Evolutionary conservation across 2,329 filamentous ascomycete genomes (phyloP).

Genomic region (Ophidiomyces ophidiicola): DNA sequence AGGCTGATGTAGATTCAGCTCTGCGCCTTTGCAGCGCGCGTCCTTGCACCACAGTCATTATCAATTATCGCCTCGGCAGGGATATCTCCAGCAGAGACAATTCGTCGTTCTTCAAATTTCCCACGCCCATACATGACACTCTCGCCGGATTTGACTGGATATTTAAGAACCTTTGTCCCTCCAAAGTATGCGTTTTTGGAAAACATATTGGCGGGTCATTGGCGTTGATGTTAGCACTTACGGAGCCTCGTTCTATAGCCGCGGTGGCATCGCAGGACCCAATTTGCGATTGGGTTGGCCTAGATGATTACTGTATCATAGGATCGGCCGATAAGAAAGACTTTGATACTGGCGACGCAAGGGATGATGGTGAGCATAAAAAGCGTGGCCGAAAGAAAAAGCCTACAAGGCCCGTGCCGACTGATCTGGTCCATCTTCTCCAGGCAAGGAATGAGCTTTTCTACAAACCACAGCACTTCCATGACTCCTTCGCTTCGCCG

Average conservation of each 20-base stretch:
- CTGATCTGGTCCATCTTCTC: conserved; percentile 27
- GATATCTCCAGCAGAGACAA: not conserved
- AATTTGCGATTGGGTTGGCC: conserved; percentile 29
- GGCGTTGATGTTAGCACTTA: conserved; percentile 34
- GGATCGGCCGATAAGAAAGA: conserved; percentile 4
- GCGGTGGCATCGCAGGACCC: conserved; percentile 27
- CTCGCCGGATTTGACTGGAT: conserved; percentile 32
- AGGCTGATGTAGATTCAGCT: not conserved
- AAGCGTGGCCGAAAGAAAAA: conserved; percentile 15
- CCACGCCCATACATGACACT: conserved; percentile 31
- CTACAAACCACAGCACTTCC: conserved; percentile 28
- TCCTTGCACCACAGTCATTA: conserved; percentile 21
- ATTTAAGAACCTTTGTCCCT: conserved; percentile 22
- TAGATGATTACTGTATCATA: conserved; percentile 31
- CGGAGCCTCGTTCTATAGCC: conserved; percentile 25
- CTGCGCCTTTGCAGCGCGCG: not conserved
- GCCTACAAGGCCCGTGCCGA: conserved; percentile 15
- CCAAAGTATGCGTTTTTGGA: conserved; percentile 24
- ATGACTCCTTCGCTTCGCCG: conserved; percentile 35
- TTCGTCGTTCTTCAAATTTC: conserved; percentile 21
- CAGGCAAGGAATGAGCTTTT: conserved; percentile 29
- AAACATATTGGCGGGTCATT: conserved; percentile 31
- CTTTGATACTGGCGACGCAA: not conserved
- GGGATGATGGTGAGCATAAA: conserved; percentile 5
- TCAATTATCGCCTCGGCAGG: conserved; percentile 31